phyloP scores from a whole-genome alignment of 768 basidiomycete genomes.

The Clitopilus hobsonii region DNA sequence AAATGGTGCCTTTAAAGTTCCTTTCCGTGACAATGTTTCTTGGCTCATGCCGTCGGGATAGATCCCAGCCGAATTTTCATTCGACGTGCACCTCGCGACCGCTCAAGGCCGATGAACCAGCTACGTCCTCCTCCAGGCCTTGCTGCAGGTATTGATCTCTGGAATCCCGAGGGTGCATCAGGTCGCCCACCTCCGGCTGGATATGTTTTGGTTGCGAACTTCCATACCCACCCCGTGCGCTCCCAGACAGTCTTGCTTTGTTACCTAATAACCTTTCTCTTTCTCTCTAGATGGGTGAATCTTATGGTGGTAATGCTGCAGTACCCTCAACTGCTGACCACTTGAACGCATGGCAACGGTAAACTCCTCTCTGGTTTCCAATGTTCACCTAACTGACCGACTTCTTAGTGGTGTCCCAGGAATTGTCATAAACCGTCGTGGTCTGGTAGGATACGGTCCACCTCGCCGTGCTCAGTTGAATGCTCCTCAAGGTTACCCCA shows the following conservation, averaged over 20 bases:
- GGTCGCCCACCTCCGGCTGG: neutral
- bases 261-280: neutral
- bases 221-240: neutral
- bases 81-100: neutral
- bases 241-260: neutral
- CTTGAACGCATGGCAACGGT: neutral
- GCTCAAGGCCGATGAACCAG: neutral
- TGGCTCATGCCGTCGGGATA: neutral
- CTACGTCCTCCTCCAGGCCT: neutral
- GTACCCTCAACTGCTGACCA: conserved; percentile 1
- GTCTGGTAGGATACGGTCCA: neutral
- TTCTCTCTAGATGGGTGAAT: neutral
- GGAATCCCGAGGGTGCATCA: neutral
- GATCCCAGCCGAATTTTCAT: neutral
- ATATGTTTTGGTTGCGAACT: neutral
- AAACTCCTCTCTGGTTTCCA: neutral
- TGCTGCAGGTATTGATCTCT: neutral
- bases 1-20: neutral
- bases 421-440: neutral
- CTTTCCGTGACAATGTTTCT: neutral
- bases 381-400: neutral
- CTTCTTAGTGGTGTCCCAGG: neutral
- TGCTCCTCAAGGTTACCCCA: conserved; percentile 1
- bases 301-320: conserved; percentile 1
- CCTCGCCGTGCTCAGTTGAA: conserved; percentile 1